Evolutionary conservation across 2,329 filamentous ascomycete genomes (phyloP).

Genomic region (Thielaviopsis musarum): DNA sequence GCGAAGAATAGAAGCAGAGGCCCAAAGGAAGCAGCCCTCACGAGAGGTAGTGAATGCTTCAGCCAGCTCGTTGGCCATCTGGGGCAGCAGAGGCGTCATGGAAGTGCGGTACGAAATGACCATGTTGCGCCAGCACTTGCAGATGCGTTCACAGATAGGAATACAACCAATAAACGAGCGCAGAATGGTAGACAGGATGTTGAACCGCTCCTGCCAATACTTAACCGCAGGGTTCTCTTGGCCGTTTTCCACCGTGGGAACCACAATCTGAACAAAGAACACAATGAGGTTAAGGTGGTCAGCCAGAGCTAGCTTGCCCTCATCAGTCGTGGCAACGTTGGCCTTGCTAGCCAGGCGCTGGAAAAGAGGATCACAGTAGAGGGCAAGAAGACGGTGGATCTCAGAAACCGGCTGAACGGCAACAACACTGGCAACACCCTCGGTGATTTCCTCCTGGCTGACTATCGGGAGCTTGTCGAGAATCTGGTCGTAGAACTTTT

Average conservation of each 20-base stretch:
- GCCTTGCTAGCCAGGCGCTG: conserved; percentile 73
- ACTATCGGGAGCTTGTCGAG: conserved; percentile 68
- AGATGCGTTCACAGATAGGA: conserved; percentile 84
- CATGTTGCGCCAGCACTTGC: conserved; percentile 93
- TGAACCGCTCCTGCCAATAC: conserved; percentile 91
- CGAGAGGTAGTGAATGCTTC: conserved; percentile 68
- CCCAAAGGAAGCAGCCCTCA: conserved; percentile 98
- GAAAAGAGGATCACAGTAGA: conserved; percentile 85
- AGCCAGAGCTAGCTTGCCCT: conserved; percentile 71
- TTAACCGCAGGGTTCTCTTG: conserved; percentile 81
- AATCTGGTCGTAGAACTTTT: conserved; percentile 82
- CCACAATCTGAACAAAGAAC: conserved; percentile 64
- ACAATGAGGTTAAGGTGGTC: conserved; percentile 88
- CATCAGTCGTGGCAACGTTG: conserved; percentile 66
- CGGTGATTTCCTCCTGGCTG: conserved; percentile 91
- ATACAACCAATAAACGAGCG: conserved; percentile 74
- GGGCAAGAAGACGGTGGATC: conserved; percentile 70
- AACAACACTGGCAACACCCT: conserved; percentile 84
- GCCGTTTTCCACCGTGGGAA: conserved; percentile 54
- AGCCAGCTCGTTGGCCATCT: conserved; percentile 76
- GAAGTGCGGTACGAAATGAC: conserved; percentile 85
- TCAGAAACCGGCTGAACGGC: conserved; percentile 68
- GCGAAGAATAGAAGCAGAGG: conserved; percentile 81
- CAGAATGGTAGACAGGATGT: conserved; percentile 68
- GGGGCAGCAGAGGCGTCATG: conserved; percentile 68